A percentile compares a stretch with the other conserved stretches of the same genome.
These are phyloP conservation scores for Vanrija humicola DNA, from an alignment of 1,284 basidiomycete genomes.

Conservation along the genomic window DNA sequence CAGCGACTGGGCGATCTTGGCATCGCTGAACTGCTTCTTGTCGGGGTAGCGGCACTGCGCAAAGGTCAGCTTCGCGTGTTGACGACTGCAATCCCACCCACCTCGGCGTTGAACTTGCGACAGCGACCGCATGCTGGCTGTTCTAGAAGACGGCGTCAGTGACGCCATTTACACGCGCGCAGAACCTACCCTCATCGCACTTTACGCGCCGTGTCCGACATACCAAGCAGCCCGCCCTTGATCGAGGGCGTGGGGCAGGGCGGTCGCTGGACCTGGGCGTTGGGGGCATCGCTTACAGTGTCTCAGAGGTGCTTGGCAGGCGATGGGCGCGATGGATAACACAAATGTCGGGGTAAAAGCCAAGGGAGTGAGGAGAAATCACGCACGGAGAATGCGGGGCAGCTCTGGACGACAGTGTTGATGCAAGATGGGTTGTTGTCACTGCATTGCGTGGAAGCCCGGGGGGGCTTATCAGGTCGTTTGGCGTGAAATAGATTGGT, in stretches of 20 bases:
- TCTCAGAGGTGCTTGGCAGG: too few relatives aligned
- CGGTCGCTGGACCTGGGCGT: neutral
- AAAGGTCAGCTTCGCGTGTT: neutral
- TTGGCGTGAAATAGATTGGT: too few relatives aligned
- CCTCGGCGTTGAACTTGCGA: slow-evolving; percentile 29
- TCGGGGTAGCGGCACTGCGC: slow-evolving; percentile 27
- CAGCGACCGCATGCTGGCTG: slow-evolving; percentile 28
- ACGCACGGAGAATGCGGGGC: too few relatives aligned
- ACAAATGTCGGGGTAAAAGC: too few relatives aligned
- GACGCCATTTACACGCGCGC: neutral
- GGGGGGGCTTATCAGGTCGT: too few relatives aligned
- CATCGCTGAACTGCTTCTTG: slow-evolving; percentile 25
- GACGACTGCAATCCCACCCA: slow-evolving; percentile 8
- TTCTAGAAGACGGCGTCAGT: slow-evolving; percentile 3
- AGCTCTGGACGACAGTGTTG: too few relatives aligned
- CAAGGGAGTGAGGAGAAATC: too few relatives aligned
- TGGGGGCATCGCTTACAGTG: too few relatives aligned
- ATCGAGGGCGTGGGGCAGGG: slow-evolving; percentile 5
- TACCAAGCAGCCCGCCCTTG: slow-evolving; percentile 25
- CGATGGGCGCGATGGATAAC: too few relatives aligned
- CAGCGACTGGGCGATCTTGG: slow-evolving; percentile 14
- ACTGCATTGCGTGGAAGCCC: too few relatives aligned
- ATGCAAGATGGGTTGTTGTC: too few relatives aligned
- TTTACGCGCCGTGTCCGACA: slow-evolving; percentile 27
- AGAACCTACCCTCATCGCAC: slow-evolving; percentile 25